Percentiles rank a stretch among this genome's conserved stretches.
These are phyloP conservation scores for Rhizopus delemar DNA, from an alignment of 371 early-diverging fungal genomes.

Conservation along the genomic window DNA sequence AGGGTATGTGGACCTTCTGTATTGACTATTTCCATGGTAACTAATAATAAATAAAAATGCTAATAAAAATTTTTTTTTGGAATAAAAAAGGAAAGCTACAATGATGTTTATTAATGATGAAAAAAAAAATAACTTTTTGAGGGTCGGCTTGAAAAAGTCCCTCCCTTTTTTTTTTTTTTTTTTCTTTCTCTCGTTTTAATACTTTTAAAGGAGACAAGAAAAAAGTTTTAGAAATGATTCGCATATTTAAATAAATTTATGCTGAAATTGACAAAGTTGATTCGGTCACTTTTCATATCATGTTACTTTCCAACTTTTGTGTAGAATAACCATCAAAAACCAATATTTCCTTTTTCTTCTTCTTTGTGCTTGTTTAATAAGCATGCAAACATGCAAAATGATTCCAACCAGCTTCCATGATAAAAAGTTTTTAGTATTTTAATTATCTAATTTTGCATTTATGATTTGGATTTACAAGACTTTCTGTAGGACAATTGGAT, in stretches of 20 bases:
- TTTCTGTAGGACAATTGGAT: conserved; percentile 58
- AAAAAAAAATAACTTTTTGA: too few relatives aligned
- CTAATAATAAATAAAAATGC: conserved; percentile 2
- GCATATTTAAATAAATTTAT: neutral
- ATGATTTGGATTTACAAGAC: conserved; percentile 56
- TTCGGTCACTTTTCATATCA: neutral
- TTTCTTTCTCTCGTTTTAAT: neutral
- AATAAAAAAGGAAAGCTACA: conserved; percentile 6
- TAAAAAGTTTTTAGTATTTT: conserved; percentile 2
- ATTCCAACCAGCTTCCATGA: neutral
- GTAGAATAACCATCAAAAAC: too few relatives aligned
- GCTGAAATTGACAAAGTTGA: neutral
- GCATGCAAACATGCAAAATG: neutral
- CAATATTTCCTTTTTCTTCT: neutral
- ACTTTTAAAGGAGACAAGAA: neutral
- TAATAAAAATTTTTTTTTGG: conserved; percentile 5
- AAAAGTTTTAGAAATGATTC: neutral
- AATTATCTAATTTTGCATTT: conserved; percentile 57
- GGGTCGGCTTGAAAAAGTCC: neutral
- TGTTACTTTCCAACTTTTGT: neutral
- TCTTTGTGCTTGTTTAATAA: neutral
- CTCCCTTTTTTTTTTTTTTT: neutral
- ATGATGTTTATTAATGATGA: neutral
- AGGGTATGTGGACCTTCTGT: conserved; percentile 14
- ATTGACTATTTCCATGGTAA: conserved; percentile 4